These are phyloP conservation scores for Amauroascus verrucosus DNA, from an alignment of 2,329 filamentous ascomycete genomes.

Conservation along the genomic window DNA sequence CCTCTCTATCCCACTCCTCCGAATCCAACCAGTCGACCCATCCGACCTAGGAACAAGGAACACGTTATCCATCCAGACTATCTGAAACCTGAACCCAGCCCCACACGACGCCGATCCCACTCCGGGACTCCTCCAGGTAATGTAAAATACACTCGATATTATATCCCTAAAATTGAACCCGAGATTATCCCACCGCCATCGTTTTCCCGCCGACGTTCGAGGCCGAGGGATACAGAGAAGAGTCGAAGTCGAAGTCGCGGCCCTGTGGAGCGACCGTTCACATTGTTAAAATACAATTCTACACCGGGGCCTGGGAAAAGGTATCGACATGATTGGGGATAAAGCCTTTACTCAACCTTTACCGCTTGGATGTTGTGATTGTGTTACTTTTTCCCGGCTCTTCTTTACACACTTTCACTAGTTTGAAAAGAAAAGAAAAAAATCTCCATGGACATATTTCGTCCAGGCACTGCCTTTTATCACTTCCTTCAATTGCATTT, in stretches of 20 bases:
- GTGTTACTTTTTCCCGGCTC: background rate
- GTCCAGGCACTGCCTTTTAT: no score
- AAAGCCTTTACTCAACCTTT: background rate
- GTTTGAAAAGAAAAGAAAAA: no score
- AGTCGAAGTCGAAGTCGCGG: slow-evolving; percentile 2
- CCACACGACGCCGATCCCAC: background rate
- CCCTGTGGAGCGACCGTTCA: slow-evolving; percentile 1
- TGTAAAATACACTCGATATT: slow-evolving; percentile 1
- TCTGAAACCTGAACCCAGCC: background rate
- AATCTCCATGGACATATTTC: no score
- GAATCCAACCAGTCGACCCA: background rate
- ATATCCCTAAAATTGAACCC: background rate
- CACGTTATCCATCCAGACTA: background rate
- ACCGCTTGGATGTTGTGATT: no score
- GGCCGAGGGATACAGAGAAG: background rate
- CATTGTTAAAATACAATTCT: background rate
- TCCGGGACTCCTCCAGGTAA: background rate
- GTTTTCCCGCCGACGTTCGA: background rate
- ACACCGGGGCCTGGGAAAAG: background rate
- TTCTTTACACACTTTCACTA: no score
- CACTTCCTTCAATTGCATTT: background rate
- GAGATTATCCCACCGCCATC: background rate
- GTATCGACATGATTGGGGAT: slow-evolving; percentile 1
- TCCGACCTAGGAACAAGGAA: slow-evolving; percentile 1
- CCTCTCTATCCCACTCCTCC: slow-evolving; percentile 1